Conservation (phyloP, 1,284 basidiomycete genomes). For the Paramarasmius palmivorus region DNA sequence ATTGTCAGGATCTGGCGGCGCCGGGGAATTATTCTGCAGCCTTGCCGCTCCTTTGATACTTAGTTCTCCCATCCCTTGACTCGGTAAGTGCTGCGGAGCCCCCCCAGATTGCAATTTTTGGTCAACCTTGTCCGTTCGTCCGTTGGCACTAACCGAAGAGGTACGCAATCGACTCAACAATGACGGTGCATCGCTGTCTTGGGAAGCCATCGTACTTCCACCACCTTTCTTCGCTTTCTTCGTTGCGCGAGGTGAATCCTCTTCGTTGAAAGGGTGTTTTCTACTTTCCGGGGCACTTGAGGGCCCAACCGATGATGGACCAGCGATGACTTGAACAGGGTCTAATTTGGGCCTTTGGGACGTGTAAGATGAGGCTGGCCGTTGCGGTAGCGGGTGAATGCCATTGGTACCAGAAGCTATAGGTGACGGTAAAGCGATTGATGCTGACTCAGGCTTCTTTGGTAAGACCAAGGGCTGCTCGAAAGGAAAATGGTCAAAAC, state of each 20-base stretch:
- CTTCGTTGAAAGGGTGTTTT: conserved; percentile 20
- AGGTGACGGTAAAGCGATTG: conserved; percentile 8
- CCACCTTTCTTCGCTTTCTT: conserved; percentile 35
- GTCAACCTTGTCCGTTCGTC: conserved; percentile 7
- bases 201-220: not conserved
- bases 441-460: conserved; percentile 20
- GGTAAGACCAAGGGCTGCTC: conserved; percentile 50
- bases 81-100: conserved; percentile 18
- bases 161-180: conserved; percentile 42
- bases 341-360: not conserved
- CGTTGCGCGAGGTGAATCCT: conserved; percentile 26
- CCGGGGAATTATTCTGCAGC: not conserved
- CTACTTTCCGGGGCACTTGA: conserved; percentile 6
- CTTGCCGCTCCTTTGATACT: conserved; percentile 60
- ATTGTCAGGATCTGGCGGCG: too few relatives aligned
- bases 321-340: not conserved
- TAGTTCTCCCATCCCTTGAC: conserved; percentile 32
- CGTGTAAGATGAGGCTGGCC: not conserved
- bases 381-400: not conserved
- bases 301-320: not conserved
- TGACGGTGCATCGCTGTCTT: conserved; percentile 32
- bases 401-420: not conserved
- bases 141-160: conserved; percentile 26
- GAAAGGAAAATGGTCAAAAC: conserved; percentile 45
- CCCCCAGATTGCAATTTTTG: conserved; percentile 8